Base-by-base conservation (phyloP, 768 basidiomycete species). In the Sarcodon sp. region DNA sequence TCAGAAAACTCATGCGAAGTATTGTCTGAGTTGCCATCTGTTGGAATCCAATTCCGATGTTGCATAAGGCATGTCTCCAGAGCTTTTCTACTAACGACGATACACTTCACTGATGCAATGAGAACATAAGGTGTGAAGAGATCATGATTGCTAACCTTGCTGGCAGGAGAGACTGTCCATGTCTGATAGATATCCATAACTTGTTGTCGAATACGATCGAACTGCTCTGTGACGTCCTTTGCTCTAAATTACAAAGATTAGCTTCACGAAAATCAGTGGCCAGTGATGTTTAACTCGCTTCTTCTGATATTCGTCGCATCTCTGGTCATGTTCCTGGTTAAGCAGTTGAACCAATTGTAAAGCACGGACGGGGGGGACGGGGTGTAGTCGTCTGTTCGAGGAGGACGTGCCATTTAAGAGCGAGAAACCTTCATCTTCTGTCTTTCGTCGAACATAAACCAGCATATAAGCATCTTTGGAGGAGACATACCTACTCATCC, bases 391-490 rank as follows among this genome's bases (percentile, higher is more conserved):
- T 5, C 31, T 9, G 1, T 12, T 34, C 15, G 35, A n/a, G 10
- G 45, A 13, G 10, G 18, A 35, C 4, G 45, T 49, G 16, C 33
- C 43, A 43, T 37, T 44, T 43, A 43, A 37, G 1, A 47, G 43
- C 45, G 54, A 46, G 12, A 41, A n/a, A 13, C 10, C 18, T 13
- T 21, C 15, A 9, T 15, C 49, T 31, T 63, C 57, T 53, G 68
- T 71, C 51, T 35, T 0, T 45, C 52, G 39, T 9, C 78, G 76
- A 35, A 77, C 74, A 63, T 97, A 98, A 47, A 98, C 81, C 33
- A 97, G 73, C 91, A 97, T 94, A 64, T 98, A 96, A 6, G 89
- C 90, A 55, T 96, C 90, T 64, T 76, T 85, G 1, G 90, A 91
- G 2, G 76, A 69, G 53, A 85, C 71, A 35, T 70, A 67, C 49